Conservation (phyloP, 305 asterid genomes). For the Fraxinus dipetala region DNA sequence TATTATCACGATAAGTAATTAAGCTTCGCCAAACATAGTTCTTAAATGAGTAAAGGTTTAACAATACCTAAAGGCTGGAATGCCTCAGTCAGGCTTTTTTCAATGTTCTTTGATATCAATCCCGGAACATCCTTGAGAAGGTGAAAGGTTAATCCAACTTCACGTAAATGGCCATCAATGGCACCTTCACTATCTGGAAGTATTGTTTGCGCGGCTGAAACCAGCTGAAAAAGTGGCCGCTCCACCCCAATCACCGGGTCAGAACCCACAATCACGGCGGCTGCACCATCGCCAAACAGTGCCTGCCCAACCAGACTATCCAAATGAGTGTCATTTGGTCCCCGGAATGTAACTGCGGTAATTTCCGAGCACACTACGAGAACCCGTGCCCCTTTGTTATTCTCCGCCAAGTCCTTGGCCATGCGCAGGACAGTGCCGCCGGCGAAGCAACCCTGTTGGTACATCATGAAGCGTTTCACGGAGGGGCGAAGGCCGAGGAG, state of each 20-base stretch:
- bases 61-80: background rate
- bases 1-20: no score
- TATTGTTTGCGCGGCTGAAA: background rate
- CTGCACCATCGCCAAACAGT: slow-evolving; percentile 14
- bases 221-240: background rate
- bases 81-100: background rate
- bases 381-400: background rate
- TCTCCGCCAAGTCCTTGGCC: background rate
- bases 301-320: slow-evolving; percentile 9
- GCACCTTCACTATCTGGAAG: background rate
- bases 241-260: slow-evolving; percentile 13
- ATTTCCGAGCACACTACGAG: background rate
- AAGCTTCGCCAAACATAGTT: background rate
- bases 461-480: slow-evolving; percentile 3
- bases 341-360: background rate
- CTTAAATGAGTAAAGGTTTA: background rate
- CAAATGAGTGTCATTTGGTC: slow-evolving; percentile 13
- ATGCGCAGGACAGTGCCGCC: slow-evolving; percentile 5
- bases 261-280: slow-evolving; percentile 14
- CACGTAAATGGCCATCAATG: background rate
- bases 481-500: slow-evolving; percentile 3
- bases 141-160: background rate
- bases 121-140: background rate
- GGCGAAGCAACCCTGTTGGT: background rate
- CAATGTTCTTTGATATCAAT: background rate